Conservation (phyloP, 164 flowering plant species). For the Magnolia changhungtana region DNA sequence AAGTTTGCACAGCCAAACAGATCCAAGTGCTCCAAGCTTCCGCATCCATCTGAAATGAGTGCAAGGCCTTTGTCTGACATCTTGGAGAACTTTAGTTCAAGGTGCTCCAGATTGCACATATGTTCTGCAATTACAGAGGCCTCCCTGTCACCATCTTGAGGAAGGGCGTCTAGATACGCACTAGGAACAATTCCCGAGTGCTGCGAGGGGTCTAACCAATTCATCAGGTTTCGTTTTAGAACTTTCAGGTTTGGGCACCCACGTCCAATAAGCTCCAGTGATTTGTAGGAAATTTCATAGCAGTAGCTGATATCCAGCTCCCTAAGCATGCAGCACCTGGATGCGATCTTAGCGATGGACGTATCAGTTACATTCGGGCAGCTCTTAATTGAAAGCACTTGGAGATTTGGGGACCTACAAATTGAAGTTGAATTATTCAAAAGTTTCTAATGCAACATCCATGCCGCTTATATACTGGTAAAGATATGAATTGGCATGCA, state of each 20-base stretch:
- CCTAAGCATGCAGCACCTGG: conserved; percentile 44
- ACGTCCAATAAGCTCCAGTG: conserved; percentile 56
- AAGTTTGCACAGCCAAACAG: conserved; percentile 75
- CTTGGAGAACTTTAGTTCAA: conserved; percentile 75
- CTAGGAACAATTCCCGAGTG: conserved; percentile 59
- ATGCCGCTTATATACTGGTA: too few relatives aligned
- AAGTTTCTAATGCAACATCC: not conserved
- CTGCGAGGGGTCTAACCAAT: conserved; percentile 75
- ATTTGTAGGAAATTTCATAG: conserved; percentile 67
- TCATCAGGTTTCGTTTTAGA: conserved; percentile 67
- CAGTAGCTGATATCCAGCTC: conserved; percentile 86
- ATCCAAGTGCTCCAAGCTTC: conserved; percentile 58
- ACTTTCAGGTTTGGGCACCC: conserved; percentile 55
- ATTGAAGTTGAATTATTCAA: not conserved
- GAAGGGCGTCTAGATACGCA: conserved; percentile 69
- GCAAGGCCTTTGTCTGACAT: conserved; percentile 59
- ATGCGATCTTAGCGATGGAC: conserved; percentile 51
- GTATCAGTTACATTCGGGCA: conserved; percentile 65
- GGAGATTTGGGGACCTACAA: conserved; percentile 70
- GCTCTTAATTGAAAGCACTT: conserved; percentile 74
- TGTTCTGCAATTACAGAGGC: conserved; percentile 56
- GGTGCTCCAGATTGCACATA: conserved; percentile 67
- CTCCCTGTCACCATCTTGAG: conserved; percentile 77
- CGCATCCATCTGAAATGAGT: conserved; percentile 55
- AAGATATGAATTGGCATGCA: too few relatives aligned